Evolutionary conservation across 495 filamentous ascomycete species (phyloP), one percentile per base, ranked within the genome.

Genomic region (Podospora didyma): DNA sequence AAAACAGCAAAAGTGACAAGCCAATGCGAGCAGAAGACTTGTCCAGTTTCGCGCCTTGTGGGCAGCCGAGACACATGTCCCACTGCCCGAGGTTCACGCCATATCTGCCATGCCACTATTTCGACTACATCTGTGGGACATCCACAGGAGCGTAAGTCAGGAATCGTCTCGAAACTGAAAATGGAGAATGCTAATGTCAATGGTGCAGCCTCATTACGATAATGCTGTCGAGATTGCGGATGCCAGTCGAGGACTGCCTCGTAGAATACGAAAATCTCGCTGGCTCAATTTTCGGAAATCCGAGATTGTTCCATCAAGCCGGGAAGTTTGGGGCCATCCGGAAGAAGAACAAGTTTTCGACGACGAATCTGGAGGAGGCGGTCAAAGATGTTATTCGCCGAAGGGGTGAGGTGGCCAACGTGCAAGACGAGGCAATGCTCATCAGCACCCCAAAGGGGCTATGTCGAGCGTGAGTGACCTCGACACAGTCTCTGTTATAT

Each of bases 191-290:
- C n/a, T n/a, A 31, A 31, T 31, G 26, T 9, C 26, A 31, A 31
- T n/a, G n/a, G n/a, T n/a, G n/a, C 19, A 51, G 49, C 5, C 49
- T 51, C 5, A 51, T 51, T 19, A 39, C 49, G 16, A 51, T 39
- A 7, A 51, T 51, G 49, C 31, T 51, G 16, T 7, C 49, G n/a
- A 22, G 49, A 3, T 16, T 51, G 17, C 49, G 49, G 16, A 51
- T 51, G 49, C 49, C 49, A 7, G 49, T 51, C 7, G 31, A 51
- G 49, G 49, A 51, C 19, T 51, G 49, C 28, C 28, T 51, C 14
- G 49, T 10, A 1, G 49, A 51, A 16, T 51, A 39, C 49, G 35
- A 41, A 17, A 14, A 19, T 17, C 34, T 51, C 7, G 49, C n/a
- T 5, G 49, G 49, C 17, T 21, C n/a, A n/a, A 28, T 51, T 6